phyloP scores from a whole-genome alignment of 192 early-diverging fungal genomes.

The Fimicolochytrium jonesii region DNA sequence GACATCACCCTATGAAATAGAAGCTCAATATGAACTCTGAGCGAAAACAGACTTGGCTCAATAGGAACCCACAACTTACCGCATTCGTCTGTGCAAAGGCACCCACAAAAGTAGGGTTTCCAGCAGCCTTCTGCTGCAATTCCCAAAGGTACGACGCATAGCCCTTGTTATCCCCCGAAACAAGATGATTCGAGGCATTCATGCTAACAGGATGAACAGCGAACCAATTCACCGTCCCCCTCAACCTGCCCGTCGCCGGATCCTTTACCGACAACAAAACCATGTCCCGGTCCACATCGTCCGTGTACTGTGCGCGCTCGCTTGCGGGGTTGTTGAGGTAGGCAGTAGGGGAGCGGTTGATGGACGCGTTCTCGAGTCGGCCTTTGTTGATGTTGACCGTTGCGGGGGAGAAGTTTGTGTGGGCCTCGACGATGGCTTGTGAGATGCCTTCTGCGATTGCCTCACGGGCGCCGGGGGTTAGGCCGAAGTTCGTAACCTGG shows the following conservation, averaged over 20 bases:
- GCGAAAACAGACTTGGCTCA: conserved; percentile 1
- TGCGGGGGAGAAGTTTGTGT: conserved; percentile 26
- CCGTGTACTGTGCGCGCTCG: conserved; percentile 37
- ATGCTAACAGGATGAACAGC: conserved; percentile 45
- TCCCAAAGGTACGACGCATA: conserved; percentile 43
- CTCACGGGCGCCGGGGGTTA: conserved; percentile 29
- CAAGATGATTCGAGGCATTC: conserved; percentile 25
- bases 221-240: conserved; percentile 36
- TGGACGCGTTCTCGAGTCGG: conserved; percentile 24
- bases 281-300: conserved; percentile 33
- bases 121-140: conserved; percentile 14
- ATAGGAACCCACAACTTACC: conserved; percentile 4
- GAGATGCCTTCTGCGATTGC: conserved; percentile 34
- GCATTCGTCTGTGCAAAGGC: conserved; percentile 46
- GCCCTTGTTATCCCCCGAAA: conserved; percentile 50
- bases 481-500: conserved; percentile 16
- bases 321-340: conserved; percentile 39
- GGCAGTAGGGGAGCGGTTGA: conserved; percentile 37
- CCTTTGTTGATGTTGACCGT: conserved; percentile 21
- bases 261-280: conserved; percentile 9
- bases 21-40: not conserved
- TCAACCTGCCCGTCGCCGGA: not conserved
- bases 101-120: conserved; percentile 33
- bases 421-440: conserved; percentile 34
- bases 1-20: conserved; percentile 38